Evolutionary conservation across 2,329 filamentous ascomycete species (phyloP), one percentile per base, ranked within the genome.

Genomic region (Penicillium expansum): DNA sequence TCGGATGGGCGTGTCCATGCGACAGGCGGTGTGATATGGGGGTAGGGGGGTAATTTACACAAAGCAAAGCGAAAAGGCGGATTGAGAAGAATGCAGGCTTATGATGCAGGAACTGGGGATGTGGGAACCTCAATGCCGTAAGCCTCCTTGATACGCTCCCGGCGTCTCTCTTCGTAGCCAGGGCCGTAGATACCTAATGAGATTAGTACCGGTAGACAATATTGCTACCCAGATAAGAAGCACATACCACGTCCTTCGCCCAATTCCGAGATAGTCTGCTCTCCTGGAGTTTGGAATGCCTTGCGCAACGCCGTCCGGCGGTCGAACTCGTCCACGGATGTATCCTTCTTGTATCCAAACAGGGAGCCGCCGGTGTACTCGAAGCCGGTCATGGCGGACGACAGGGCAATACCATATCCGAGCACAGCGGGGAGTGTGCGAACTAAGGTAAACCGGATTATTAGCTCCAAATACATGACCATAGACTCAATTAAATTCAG

Each of bases 91-190:
- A 65, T 61, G 42, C 62, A 60, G 48, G 58, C 66, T 74, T 68
- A 76, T 72, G 74, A 75, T 55, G 75, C 71, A 50, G 75, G 69
- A 62, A 71, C 68, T 53, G 70, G 70, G 60, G 87, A 84, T 54
- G 86, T 83, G 69, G 88, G 84, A 70, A 96, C 86, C 64, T 96
- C 91, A 69, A 95, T 85, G 57, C 92, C 91, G 70, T 96, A 96
- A 75, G 87, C 90, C 77, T 91, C 87, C 83, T 90, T 87, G 74
- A 97, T 83, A 67, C 90, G 84, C 79, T 92, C 82, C 64, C 86
- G 85, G 74, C 92, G 86, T 75, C 92, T 83, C 80, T 96, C 90
- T 67, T 90, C 88, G 72, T 94, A 96, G 50, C 91, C 91, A 16
- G 89, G 87, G 39, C 84, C 89, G 66, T 87, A 83, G 67, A 96